A percentile compares a stretch with the other conserved stretches of the same genome.
These are phyloP conservation scores for Aspergillus hancockii DNA, from an alignment of 495 filamentous ascomycete species.

Conservation along the genomic window DNA sequence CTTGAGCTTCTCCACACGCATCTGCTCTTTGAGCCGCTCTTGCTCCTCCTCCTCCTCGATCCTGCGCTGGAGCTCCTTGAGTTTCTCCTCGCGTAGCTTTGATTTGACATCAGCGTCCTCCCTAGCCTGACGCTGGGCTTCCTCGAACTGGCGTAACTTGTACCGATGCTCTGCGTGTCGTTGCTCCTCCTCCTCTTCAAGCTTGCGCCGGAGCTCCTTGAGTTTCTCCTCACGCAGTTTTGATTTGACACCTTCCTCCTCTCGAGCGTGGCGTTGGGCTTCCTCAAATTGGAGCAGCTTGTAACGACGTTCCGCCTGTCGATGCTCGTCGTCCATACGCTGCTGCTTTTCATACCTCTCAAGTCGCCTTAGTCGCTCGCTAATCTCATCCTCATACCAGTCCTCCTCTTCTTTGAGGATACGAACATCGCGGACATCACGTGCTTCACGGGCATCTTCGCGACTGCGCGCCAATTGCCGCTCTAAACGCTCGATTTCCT, in stretches of 20 bases:
- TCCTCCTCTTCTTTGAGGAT: conserved; percentile 36
- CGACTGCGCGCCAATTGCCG: conserved; percentile 42
- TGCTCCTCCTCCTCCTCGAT: conserved; percentile 9
- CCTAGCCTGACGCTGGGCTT: conserved; percentile 31
- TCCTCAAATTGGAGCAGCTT: conserved; percentile 35
- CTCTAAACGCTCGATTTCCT: conserved; percentile 47
- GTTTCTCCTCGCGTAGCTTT: conserved; percentile 25
- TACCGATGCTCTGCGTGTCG: conserved; percentile 24
- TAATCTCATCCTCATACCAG: conserved; percentile 40
- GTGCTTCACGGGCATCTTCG: conserved; percentile 22
- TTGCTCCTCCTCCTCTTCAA: conserved; percentile 8
- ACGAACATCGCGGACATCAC: conserved; percentile 23
- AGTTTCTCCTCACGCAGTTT: conserved; percentile 27
- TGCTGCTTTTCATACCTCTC: conserved; percentile 37
- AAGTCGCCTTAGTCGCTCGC: conserved; percentile 33
- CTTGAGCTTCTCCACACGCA: conserved; percentile 25
- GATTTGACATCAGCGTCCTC: conserved; percentile 13
- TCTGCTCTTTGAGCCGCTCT: conserved; percentile 16
- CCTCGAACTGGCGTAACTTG: conserved; percentile 33
- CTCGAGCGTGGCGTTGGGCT: conserved; percentile 31
- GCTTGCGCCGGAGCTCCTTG: conserved; percentile 11
- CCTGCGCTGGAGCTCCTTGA: conserved; percentile 16
- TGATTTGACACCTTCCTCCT: conserved; percentile 10
- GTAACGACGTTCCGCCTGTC: conserved; percentile 28
- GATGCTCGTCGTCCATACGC: conserved; percentile 33